phyloP scores from a whole-genome alignment of 2,329 filamentous ascomycete genomes.

The Incumbomyces lentus region DNA sequence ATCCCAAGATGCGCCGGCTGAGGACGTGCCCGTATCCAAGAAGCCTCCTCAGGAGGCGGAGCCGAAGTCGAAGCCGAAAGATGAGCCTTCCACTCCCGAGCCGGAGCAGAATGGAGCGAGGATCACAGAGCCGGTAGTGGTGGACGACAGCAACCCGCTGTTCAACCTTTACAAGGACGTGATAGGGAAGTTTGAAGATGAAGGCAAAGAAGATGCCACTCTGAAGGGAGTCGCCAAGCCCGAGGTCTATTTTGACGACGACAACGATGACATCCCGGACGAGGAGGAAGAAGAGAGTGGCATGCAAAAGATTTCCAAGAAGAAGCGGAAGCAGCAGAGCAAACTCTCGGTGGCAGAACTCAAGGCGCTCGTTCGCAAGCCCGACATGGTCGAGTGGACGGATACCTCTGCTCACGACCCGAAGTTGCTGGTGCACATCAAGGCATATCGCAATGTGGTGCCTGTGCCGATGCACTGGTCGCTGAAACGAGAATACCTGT shows the following conservation, averaged over 20 bases:
- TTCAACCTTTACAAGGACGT: slow-evolving; percentile 77
- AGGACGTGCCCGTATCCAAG: slow-evolving; percentile 4
- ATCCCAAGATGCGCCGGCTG: background rate
- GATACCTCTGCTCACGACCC: slow-evolving; percentile 88
- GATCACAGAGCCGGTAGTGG: slow-evolving; percentile 32
- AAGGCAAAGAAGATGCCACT: slow-evolving; percentile 51
- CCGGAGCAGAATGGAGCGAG: slow-evolving; percentile 37
- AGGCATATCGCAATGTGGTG: slow-evolving; percentile 87
- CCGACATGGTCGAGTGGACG: slow-evolving; percentile 95
- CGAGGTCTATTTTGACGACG: slow-evolving; percentile 71
- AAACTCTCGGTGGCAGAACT: slow-evolving; percentile 91
- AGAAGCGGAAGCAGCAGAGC: slow-evolving; percentile 82
- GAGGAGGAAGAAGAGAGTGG: slow-evolving; percentile 57
- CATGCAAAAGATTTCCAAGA: slow-evolving; percentile 73
- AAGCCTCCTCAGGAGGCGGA: slow-evolving; percentile 9
- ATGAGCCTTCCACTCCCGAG: slow-evolving; percentile 6
- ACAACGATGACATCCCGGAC: slow-evolving; percentile 77
- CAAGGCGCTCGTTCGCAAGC: slow-evolving; percentile 81
- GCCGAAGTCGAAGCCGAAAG: slow-evolving; percentile 6
- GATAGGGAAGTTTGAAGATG: slow-evolving; percentile 66
- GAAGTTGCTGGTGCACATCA: slow-evolving; percentile 81
- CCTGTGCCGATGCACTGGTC: slow-evolving; percentile 93
- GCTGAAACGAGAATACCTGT: slow-evolving; percentile 91
- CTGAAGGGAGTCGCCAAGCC: slow-evolving; percentile 66
- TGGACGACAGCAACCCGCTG: slow-evolving; percentile 61